Conservation (phyloP, 345 rosid genomes). For the Linum trigynum region DNA sequence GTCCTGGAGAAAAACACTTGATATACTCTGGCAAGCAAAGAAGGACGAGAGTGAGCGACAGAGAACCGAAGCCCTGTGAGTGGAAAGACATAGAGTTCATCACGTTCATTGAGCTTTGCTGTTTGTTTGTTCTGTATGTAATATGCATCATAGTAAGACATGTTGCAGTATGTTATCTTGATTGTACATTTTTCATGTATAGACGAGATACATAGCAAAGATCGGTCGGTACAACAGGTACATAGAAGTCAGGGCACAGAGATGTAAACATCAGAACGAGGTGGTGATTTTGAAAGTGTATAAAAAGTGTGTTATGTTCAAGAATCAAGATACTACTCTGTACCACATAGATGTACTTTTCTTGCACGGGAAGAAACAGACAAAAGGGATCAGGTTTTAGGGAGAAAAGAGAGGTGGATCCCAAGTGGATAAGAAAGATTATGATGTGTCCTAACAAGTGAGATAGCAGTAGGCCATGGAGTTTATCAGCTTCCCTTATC, state of each 20-base stretch:
- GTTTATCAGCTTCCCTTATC: too few species aligned
- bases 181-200: conserved; percentile 9
- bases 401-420: too few species aligned
- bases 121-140: not conserved
- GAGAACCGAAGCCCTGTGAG: not conserved
- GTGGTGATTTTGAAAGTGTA: not conserved
- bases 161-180: not conserved
- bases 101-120: not conserved
- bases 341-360: conserved; percentile 11
- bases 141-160: not conserved
- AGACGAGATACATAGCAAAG: conserved; percentile 3
- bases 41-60: too few species aligned
- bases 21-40: conserved; percentile 4
- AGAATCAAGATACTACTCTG: conserved; percentile 15
- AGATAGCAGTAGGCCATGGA: too few species aligned
- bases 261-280: conserved; percentile 1
- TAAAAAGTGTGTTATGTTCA: not conserved
- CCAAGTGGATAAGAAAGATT: too few species aligned
- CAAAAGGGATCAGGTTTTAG: not conserved
- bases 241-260: not conserved
- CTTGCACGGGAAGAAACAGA: conserved; percentile 1
- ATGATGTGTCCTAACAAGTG: too few species aligned
- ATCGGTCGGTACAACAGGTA: not conserved
- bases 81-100: not conserved
- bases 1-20: conserved; percentile 87